phyloP scores from a whole-genome alignment of 495 filamentous ascomycete genomes.

The Diplogelasinospora grovesii region DNA sequence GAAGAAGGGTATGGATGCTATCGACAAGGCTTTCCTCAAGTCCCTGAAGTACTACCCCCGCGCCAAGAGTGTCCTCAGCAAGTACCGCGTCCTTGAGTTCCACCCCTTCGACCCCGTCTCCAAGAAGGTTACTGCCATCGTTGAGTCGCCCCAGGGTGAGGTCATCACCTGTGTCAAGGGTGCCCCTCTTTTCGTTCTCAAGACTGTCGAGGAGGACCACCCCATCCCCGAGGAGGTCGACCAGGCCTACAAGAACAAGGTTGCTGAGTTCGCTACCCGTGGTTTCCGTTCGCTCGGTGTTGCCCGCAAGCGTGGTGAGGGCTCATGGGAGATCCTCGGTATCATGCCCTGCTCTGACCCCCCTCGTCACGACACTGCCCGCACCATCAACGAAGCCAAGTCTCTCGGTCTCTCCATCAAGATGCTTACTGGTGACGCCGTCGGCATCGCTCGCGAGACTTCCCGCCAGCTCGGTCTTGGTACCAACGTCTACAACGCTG shows the following conservation, averaged over 20 bases:
- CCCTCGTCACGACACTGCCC: slow-evolving; percentile 83
- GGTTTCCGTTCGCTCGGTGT: slow-evolving; percentile 90
- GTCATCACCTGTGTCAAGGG: slow-evolving; percentile 85
- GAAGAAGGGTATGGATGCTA: slow-evolving; percentile 91
- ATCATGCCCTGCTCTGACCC: slow-evolving; percentile 93
- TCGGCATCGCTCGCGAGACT: slow-evolving; percentile 87
- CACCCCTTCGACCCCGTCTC: slow-evolving; percentile 88
- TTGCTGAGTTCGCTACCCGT: slow-evolving; percentile 82
- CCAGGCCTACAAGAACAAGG: slow-evolving; percentile 79
- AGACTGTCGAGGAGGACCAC: slow-evolving; percentile 76
- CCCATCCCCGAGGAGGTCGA: slow-evolving; percentile 65
- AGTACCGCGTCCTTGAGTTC: slow-evolving; percentile 76
- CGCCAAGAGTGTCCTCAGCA: slow-evolving; percentile 65
- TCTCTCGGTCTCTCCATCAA: slow-evolving; percentile 82
- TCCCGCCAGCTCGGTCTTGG: slow-evolving; percentile 85
- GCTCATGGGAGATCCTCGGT: slow-evolving; percentile 82
- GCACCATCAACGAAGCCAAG: slow-evolving; percentile 86
- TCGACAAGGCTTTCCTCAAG: slow-evolving; percentile 92
- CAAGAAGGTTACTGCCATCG: slow-evolving; percentile 83
- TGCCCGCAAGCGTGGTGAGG: slow-evolving; percentile 72
- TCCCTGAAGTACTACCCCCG: slow-evolving; percentile 69
- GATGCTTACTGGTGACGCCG: slow-evolving; percentile 95
- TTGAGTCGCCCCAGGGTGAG: slow-evolving; percentile 74
- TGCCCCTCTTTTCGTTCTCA: slow-evolving; percentile 76
- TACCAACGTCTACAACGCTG: slow-evolving; percentile 91